Percentiles rank a stretch among this genome's conserved stretches.
phyloP scores from a whole-genome alignment of 768 basidiomycete species.

The Panus rudis region DNA sequence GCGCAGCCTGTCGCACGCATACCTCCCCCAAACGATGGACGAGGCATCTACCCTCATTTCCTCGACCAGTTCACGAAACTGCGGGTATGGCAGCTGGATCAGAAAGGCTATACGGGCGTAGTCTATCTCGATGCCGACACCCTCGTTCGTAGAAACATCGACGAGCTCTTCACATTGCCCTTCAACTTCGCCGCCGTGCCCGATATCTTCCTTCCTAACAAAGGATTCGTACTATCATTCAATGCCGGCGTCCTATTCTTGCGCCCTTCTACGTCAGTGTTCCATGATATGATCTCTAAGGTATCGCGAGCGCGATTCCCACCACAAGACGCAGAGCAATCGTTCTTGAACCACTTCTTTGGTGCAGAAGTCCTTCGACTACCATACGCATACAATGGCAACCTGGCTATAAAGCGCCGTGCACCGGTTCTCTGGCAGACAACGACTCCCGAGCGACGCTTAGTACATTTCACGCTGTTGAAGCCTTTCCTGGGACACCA shows the following conservation, averaged over 20 bases:
- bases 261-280: slow-evolving; percentile 22
- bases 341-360: slow-evolving; percentile 35
- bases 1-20: slow-evolving; percentile 29
- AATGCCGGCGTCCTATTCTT: slow-evolving; percentile 35
- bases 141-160: slow-evolving; percentile 34
- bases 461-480: slow-evolving; percentile 34
- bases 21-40: slow-evolving; percentile 31
- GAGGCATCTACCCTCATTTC: slow-evolving; percentile 30
- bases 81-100: slow-evolving; percentile 32
- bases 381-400: slow-evolving; percentile 36
- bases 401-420: slow-evolving; percentile 31
- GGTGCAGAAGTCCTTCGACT: slow-evolving; percentile 28
- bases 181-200: slow-evolving; percentile 36
- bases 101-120: slow-evolving; percentile 22
- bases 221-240: slow-evolving; percentile 31
- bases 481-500: slow-evolving; percentile 21
- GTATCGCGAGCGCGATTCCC: slow-evolving; percentile 26
- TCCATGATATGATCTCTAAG: slow-evolving; percentile 23
- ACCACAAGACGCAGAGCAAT: slow-evolving; percentile 31
- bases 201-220: slow-evolving; percentile 26
- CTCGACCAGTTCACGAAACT: slow-evolving; percentile 39
- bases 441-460: slow-evolving; percentile 25
- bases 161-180: slow-evolving; percentile 37
- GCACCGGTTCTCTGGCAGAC: slow-evolving; percentile 28
- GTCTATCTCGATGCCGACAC: slow-evolving; percentile 39